Conservation (phyloP, 306 rosid species). For the Gynostemma pentaphyllum region DNA sequence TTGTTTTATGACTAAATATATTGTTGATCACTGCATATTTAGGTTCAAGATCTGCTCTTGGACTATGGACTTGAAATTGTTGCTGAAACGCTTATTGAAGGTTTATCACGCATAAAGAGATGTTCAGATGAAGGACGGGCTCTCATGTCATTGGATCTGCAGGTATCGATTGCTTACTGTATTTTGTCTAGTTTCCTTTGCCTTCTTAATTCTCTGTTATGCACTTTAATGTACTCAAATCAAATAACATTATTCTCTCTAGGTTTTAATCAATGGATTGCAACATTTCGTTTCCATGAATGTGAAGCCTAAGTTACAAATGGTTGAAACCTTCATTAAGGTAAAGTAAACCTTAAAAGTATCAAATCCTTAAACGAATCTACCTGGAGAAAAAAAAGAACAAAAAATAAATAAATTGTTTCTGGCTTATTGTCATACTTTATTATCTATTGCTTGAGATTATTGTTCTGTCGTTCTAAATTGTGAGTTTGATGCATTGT, state of each 20-base stretch:
- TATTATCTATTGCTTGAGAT: background rate
- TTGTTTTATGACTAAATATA: too few relatives aligned
- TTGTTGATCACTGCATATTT: slow-evolving; percentile 16
- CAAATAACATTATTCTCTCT: slow-evolving; percentile 19
- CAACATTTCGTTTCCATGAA: slow-evolving; percentile 68
- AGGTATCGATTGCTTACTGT: slow-evolving; percentile 35
- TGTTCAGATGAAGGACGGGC: slow-evolving; percentile 98
- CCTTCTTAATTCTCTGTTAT: slow-evolving; percentile 11
- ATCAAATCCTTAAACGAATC: too few relatives aligned
- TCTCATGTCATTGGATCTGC: slow-evolving; percentile 90
- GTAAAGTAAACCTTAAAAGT: slow-evolving; percentile 23
- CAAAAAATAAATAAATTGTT: background rate
- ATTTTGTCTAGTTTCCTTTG: background rate
- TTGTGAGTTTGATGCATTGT: slow-evolving; percentile 20
- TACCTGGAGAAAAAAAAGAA: too few relatives aligned
- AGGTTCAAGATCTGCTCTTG: slow-evolving; percentile 68
- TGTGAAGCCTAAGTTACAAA: slow-evolving; percentile 75
- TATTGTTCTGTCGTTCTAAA: too few relatives aligned
- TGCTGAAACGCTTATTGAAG: slow-evolving; percentile 83
- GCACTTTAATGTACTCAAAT: slow-evolving; percentile 11
- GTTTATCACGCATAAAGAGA: slow-evolving; percentile 88
- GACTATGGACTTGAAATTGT: slow-evolving; percentile 74
- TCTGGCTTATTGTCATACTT: background rate
- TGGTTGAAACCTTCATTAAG: slow-evolving; percentile 89
- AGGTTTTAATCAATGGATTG: slow-evolving; percentile 96